Percentiles rank a stretch among this genome's conserved stretches.
Evolutionary conservation across 2,329 filamentous ascomycete species (phyloP).

Genomic region (Cercospora sojina): DNA sequence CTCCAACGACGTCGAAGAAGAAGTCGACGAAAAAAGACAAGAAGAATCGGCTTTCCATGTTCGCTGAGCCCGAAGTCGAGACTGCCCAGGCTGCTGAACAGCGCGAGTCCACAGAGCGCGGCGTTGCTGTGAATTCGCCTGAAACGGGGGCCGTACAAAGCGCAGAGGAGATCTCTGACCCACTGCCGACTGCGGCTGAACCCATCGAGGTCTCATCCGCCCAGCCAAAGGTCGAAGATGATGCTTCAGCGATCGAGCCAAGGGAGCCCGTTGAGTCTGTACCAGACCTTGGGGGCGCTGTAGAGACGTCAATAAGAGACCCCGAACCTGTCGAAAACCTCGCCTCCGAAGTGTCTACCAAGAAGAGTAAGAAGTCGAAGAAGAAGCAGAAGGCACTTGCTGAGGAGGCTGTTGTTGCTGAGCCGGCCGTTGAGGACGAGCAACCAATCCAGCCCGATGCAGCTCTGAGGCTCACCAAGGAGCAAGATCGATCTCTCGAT

Average conservation of each 20-base stretch:
- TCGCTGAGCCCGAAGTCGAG: constrained; percentile 13
- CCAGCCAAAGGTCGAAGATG: neutral
- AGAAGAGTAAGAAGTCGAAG: constrained; percentile 32
- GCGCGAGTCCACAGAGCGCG: neutral
- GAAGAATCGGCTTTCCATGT: constrained; percentile 11
- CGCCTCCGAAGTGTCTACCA: constrained; percentile 20
- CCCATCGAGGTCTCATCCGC: neutral
- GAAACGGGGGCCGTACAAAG: neutral
- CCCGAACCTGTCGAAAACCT: constrained; percentile 16
- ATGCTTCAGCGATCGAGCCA: neutral
- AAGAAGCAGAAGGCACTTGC: constrained; percentile 22
- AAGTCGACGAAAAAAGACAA: constrained; percentile 9
- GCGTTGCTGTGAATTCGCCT: neutral
- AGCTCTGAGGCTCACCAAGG: neutral
- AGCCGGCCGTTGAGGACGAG: neutral
- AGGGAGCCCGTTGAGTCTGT: neutral
- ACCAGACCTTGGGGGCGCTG: neutral
- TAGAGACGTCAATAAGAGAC: neutral
- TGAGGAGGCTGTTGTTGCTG: constrained; percentile 3
- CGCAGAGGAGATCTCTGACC: neutral
- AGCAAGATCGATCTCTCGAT: constrained; percentile 2
- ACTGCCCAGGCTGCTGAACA: neutral
- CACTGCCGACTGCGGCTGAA: neutral
- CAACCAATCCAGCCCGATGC: neutral
- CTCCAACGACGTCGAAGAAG: neutral